Evolutionary conservation across 441 rosid genomes (phyloP), one percentile per base, ranked within the genome.

Genomic region (Biscutella laevigata): DNA sequence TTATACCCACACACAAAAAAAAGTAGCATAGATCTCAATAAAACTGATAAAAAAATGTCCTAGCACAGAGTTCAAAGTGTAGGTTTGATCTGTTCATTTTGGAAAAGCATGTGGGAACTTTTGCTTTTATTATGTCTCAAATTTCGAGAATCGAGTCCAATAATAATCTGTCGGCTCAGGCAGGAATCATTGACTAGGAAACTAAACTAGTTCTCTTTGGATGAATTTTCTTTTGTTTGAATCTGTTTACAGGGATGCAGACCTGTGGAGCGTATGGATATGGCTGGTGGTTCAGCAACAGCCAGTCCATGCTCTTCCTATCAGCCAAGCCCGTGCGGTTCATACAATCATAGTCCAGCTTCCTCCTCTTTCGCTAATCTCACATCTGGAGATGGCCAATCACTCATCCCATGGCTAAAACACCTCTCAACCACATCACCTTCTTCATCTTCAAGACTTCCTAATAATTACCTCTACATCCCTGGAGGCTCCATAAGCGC

Each of bases 401-500:
- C 77, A 44, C 81, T 80, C 2, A 71, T 83, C 29, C 90, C 86
- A 3, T 80, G 90, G 90, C 77, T 80, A 4, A 83, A 78, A 73
- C 78, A 83, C 51, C 73, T 83, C 45, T 80, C 90, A 15, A 61
- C 71, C 10, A 67, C 71, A 16, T 75, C 89, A 11, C 73, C 80
- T 5, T 74, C 86, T 21, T 83, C 90, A n/a, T 80, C 82, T 11
- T 74, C 90, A 5, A 74, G 71, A 61, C 60, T 61, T 30, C 77
- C 83, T 51, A 64, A 64, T 27, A n/a, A n/a, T n/a, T 77, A 73
- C 60, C 76, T 73, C 40, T 76, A 78, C 59, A 69, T 76, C 48
- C 80, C 74, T 6, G 79, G 83, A 15, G 82, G 86, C 27, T 82
- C 89, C 34, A 76, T 83, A 29, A 83, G 90, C 62, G 86, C 90